Base-by-base conservation (phyloP, 1,284 basidiomycete genomes). In the Moniliella sp. region DNA sequence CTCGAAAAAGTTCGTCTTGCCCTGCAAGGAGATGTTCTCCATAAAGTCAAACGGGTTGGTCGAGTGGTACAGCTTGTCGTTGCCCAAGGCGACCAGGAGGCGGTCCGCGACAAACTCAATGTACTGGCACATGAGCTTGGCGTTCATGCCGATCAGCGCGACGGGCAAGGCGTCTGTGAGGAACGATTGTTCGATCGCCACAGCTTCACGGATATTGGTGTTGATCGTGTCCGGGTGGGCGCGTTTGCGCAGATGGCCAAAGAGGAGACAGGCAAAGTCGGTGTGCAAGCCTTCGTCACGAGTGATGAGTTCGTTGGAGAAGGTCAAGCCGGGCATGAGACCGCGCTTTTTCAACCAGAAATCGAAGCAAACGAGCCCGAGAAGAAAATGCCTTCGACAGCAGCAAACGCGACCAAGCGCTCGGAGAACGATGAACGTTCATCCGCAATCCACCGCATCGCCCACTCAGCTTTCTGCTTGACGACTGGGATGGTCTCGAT, bases 281-380 rank as follows among this genome's bases (percentile, higher is more conserved):
- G 88, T 94, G 65, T 94, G 88, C 68, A 94, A 77, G 35, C 88
- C 88, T 65, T 97, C 88, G 57, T 97, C 88, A 28, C 86, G 76
- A 35, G 79, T 84, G 64, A 94, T 97, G 58, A 94, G 74, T 65
- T 65, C 64, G 61, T 93, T 93, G 28, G 88, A 94, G 40, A 63
- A 63, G 0, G 84, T 88, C 29, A 94, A 69, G 27, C 88, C 88
- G 31, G 86, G 88, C 88, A 94, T 94, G 28, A 94, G 69, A 28
- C 88, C 88, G 31, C 88, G 78, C 68, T 94, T 94, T 74, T 94
- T 94, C 56, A 97, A 65, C 88, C 88, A 94, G 63, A 94, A 94
- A 94, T 86, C 25, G 83, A 78, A 0, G 86, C 64, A 37, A 65
- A 65, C 4, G 63, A 64, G 25, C 61, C 60, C 0, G 83, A 91